phyloP scores from a whole-genome alignment of 495 filamentous ascomycete species.

The Annulohypoxylon moriforme region DNA sequence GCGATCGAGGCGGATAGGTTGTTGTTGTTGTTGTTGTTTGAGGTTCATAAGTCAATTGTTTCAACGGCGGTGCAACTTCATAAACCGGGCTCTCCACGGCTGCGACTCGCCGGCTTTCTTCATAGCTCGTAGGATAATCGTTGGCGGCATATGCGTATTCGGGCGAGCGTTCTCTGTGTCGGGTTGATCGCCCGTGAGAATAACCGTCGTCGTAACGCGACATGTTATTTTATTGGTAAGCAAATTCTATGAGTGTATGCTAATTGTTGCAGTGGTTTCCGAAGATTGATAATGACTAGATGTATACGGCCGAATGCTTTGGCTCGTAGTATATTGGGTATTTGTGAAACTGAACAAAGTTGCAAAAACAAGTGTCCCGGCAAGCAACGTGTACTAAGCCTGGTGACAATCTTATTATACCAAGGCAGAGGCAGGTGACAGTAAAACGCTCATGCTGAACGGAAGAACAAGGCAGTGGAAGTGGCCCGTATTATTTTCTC shows the following conservation, averaged over 20 bases:
- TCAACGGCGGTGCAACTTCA: slow-evolving; percentile 23
- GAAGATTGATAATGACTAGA: neutral
- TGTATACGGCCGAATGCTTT: slow-evolving; percentile 15
- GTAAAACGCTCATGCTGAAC: slow-evolving; percentile 9
- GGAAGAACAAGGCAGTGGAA: slow-evolving; percentile 13
- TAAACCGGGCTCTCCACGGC: slow-evolving; percentile 22
- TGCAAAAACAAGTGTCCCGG: slow-evolving; percentile 16
- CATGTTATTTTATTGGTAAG: slow-evolving; percentile 33
- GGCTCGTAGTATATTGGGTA: neutral
- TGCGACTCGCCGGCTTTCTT: slow-evolving; percentile 27
- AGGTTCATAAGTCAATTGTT: slow-evolving; percentile 45
- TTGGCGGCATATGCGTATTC: slow-evolving; percentile 34
- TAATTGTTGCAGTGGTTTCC: slow-evolving; percentile 10
- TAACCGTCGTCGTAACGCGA: slow-evolving; percentile 46
- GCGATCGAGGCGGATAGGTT: slow-evolving; percentile 19
- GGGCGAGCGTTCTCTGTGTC: slow-evolving; percentile 24
- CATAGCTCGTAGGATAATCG: slow-evolving; percentile 28
- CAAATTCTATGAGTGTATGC: slow-evolving; percentile 6
- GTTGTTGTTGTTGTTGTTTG: slow-evolving; percentile 19
- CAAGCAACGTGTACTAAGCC: neutral
- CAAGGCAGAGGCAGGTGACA: slow-evolving; percentile 4
- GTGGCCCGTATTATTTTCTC: slow-evolving; percentile 31
- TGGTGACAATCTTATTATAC: slow-evolving; percentile 28
- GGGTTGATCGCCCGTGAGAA: slow-evolving; percentile 32
- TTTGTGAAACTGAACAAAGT: slow-evolving; percentile 12